Base-by-base conservation (phyloP, 768 basidiomycete genomes). In the Collybiopsis confluens region DNA sequence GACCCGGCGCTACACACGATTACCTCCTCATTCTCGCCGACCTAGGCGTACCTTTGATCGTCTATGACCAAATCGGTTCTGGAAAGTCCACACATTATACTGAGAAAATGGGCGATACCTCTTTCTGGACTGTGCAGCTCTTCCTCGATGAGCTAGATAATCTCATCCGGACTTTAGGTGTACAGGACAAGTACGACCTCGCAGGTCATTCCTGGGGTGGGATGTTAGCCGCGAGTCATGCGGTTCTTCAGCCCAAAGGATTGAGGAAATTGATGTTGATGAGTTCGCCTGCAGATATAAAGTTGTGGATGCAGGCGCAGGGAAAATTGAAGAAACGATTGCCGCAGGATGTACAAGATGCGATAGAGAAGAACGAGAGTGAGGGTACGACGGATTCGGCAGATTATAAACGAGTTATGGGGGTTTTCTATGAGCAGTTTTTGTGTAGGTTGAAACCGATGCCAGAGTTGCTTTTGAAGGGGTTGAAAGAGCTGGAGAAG, bases 181-280 rank as follows among this genome's bases (percentile, higher is more conserved):
- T 76, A 50, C 59, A 63, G 23, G 67, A 62, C 53, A 59, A 69
- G 38, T 77, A 68, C 55, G 55, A 67, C 54, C 35, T 76, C 5
- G 55, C 72, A 18, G 78, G 74, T 3, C 73, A 78, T 30, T 74
- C 73, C 13, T 77, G 78, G 74, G 76, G 77, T 49, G 72, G 70
- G 28, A 76, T 76, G 74, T 67, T 77, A n/a, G 70, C 56, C 18
- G 60, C 68, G n/a, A 7, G n/a, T 5, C 57, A 56, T 57, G 56
- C 62, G 10, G 42, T 45, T 11, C 58, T 58, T 26, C 64, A 64
- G 24, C 69, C 73, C 2, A 46, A 52, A n/a, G 70, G 73, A 1
- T 61, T 73, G 38, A 62, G 61, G 36, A 62, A 60, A 35, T 61
- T 74, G 50, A 56, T 74, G 38, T 42, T 73, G 33, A 56, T 62